Evolutionary conservation across 2,329 filamentous ascomycete genomes (phyloP), one percentile per base, ranked within the genome.

Genomic region (Dactylellina cionopaga): DNA sequence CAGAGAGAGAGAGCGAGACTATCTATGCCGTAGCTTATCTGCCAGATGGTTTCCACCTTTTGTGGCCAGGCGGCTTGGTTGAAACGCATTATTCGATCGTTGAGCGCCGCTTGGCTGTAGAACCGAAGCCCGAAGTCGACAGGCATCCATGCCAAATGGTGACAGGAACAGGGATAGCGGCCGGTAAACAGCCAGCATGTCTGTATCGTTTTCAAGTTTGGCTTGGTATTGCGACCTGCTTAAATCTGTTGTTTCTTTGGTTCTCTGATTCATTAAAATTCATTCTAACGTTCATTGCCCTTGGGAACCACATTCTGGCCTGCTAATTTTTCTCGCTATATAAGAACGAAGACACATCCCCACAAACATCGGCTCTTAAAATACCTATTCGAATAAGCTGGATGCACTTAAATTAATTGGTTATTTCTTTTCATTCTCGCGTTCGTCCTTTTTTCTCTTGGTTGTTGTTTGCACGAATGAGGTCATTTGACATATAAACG

Each of bases 151-250:
- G 56, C 39, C 22, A 49, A 43, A 4, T 22, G 37, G 31, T 49
- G 41, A 49, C 29, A 39, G 37, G 49, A 22, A 51, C 58, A 51
- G 49, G 49, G 49, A 49, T 43, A 27, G 9, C 29, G 43, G 58
- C 65, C 44, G 27, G 52, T 51, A 44, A 43, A 54, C 47, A 37
- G 51, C 35, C 44, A 54, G 58, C 58, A 35, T 56, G 56, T 66
- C 62, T 49, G 33, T 24, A 58, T 51, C 51, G n/a, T 58, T 51
- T 66, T 43, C n/a, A 66, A 52, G 7, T 29, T 56, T 24, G 51
- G 17, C 41, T 24, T n/a, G n/a, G n/a, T n/a, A 52, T 64, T 63
- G 66, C 55, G 66, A 71, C 66, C 66, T 64, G 56, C 65, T 63
- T 19, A 37, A 63, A 63, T 6, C 31, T 56, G 51, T 25, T 11